Percentiles rank a stretch among this genome's conserved stretches.
Conservation (phyloP, 2,329 filamentous ascomycete genomes). For the Lasiodiplodia gonubiensis region DNA sequence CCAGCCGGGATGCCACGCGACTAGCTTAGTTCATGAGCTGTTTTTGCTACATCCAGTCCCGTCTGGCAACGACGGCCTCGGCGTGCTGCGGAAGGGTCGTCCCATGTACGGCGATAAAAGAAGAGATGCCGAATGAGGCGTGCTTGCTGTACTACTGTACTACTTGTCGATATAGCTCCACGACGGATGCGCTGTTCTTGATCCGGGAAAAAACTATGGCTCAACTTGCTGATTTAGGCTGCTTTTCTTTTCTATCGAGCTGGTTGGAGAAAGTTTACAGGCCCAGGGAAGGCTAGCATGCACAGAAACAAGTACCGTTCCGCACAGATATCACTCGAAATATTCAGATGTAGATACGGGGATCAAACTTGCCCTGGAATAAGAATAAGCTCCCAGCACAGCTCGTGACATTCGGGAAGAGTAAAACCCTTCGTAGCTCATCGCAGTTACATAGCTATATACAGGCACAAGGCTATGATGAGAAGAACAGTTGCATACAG, state of each 20-base stretch:
- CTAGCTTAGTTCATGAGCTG: slow-evolving; percentile 48
- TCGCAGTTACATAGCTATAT: too few species aligned
- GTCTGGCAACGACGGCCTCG: slow-evolving; percentile 30
- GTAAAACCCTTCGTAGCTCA: too few species aligned
- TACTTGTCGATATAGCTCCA: slow-evolving; percentile 13
- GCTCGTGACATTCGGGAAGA: too few species aligned
- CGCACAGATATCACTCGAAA: too few species aligned
- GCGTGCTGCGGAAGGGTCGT: slow-evolving; percentile 2
- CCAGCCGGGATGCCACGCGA: slow-evolving; percentile 12
- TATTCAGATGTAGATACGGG: too few species aligned
- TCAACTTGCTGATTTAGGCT: slow-evolving; percentile 15
- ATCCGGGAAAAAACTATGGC: neutral
- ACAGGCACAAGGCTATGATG: too few species aligned
- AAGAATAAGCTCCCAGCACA: too few species aligned
- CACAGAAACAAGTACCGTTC: neutral
- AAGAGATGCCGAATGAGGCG: neutral
- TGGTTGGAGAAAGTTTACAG: neutral
- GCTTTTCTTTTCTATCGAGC: slow-evolving; percentile 8
- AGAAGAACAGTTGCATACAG: neutral
- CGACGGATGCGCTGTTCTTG: slow-evolving; percentile 20
- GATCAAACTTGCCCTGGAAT: too few species aligned
- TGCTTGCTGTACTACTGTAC: slow-evolving; percentile 27
- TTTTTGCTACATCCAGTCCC: slow-evolving; percentile 52
- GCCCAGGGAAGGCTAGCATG: neutral
- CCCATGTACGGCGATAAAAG: neutral